Percentiles rank a stretch among this genome's conserved stretches.
Evolutionary conservation across 306 rosid genomes (phyloP).

Genomic region (Lathyrus aphaca): DNA sequence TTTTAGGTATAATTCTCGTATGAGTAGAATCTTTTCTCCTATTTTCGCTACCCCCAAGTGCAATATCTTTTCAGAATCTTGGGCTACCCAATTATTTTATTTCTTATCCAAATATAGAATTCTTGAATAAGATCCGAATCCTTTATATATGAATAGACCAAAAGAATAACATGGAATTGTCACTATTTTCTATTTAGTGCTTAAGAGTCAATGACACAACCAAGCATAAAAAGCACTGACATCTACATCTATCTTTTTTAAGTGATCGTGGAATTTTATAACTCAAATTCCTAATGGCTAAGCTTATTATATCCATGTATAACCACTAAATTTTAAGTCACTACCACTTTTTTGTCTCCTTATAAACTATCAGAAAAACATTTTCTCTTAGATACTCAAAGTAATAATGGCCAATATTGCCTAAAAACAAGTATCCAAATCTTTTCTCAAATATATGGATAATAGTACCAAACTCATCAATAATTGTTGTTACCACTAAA

Average conservation of each 20-base stretch:
- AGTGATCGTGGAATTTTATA: constrained; percentile 47
- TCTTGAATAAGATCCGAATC: neutral
- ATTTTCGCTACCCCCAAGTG: neutral
- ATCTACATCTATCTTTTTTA: constrained; percentile 35
- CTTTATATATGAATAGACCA: constrained; percentile 41
- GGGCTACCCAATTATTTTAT: constrained; percentile 31
- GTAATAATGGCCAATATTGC: too few relatives aligned
- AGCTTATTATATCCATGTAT: constrained; percentile 34
- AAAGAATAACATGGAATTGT: constrained; percentile 2
- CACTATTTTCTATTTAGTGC: constrained; percentile 28
- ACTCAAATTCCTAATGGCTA: constrained; percentile 45
- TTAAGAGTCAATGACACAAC: constrained; percentile 41
- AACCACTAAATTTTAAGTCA: too few relatives aligned
- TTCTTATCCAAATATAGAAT: neutral
- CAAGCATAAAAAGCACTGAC: constrained; percentile 45
- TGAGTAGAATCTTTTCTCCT: too few relatives aligned
- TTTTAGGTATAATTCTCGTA: too few relatives aligned
- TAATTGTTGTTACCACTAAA: too few relatives aligned
- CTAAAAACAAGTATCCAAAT: too few relatives aligned
- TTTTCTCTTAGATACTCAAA: too few relatives aligned
- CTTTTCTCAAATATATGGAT: too few relatives aligned
- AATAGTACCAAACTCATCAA: too few relatives aligned
- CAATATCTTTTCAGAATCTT: constrained; percentile 38
- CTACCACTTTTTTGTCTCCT: too few relatives aligned
- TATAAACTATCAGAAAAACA: too few relatives aligned